These are phyloP conservation scores for Lyophyllum semitale DNA, from an alignment of 768 basidiomycete species.

Conservation along the genomic window DNA sequence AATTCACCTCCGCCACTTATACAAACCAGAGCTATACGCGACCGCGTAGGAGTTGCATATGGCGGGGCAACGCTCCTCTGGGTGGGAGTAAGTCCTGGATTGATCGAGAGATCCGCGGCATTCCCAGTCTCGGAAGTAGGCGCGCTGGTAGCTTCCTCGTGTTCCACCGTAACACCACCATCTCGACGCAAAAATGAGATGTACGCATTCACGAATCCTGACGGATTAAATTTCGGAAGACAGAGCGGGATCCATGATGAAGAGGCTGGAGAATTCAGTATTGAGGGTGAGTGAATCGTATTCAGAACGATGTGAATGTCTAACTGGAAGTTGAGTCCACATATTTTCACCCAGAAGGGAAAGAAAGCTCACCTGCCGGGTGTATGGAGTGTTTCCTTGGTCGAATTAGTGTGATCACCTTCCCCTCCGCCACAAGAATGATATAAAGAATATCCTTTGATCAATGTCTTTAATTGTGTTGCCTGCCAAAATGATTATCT, in stretches of 20 bases:
- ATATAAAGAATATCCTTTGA: conserved; percentile 87
- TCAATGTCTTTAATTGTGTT: neutral
- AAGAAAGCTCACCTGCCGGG: conserved; percentile 64
- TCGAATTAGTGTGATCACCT: conserved; percentile 83
- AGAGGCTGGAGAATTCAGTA: conserved; percentile 73
- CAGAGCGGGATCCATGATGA: conserved; percentile 96
- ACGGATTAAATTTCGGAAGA: conserved; percentile 89
- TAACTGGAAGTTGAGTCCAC: conserved; percentile 21
- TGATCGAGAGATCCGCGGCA: neutral
- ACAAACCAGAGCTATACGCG: conserved; percentile 69
- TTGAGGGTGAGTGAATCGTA: conserved; percentile 82
- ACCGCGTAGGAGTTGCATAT: conserved; percentile 18
- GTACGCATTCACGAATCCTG: conserved; percentile 91
- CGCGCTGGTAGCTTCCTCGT: conserved; percentile 14
- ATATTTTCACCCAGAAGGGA: neutral
- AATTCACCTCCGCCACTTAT: conserved; percentile 85
- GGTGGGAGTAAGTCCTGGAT: conserved; percentile 11
- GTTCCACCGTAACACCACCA: conserved; percentile 22
- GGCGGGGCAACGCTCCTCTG: conserved; percentile 1
- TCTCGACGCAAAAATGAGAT: conserved; percentile 67
- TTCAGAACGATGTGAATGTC: conserved; percentile 94
- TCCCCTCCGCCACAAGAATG: conserved; percentile 76
- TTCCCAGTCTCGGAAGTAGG: conserved; percentile 7
- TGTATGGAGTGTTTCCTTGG: conserved; percentile 95
- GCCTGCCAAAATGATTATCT: neutral